Conservation (phyloP, 1,284 basidiomycete genomes). For the Ustanciosporium gigantosporum region DNA sequence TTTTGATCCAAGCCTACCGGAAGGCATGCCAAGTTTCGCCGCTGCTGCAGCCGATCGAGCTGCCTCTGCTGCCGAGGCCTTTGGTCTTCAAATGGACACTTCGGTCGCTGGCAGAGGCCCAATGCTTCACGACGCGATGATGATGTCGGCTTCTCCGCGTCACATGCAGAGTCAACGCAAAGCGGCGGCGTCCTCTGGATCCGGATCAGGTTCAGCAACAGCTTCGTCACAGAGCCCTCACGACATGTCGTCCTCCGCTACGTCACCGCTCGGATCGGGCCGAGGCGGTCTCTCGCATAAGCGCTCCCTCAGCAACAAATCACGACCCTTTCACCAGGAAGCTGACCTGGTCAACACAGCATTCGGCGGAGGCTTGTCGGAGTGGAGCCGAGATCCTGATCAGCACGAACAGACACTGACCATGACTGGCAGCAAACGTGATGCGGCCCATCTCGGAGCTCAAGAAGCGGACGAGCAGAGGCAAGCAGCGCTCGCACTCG, state of each 20-base stretch:
- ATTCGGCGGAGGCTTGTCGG: constrained; percentile 25
- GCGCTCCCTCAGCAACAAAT: constrained; percentile 26
- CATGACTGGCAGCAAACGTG: constrained; percentile 24
- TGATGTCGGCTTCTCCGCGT: constrained; percentile 21
- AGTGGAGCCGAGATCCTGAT: constrained; percentile 18
- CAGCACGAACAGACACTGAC: constrained; percentile 1
- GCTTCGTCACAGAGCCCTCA: constrained; percentile 36
- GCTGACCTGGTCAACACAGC: constrained; percentile 36
- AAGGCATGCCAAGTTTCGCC: constrained; percentile 53
- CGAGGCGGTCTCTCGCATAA: constrained; percentile 18
- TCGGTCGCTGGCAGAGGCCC: constrained; percentile 14
- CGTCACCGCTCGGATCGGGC: constrained; percentile 28
- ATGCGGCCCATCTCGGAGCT: constrained; percentile 20
- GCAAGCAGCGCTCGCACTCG: constrained; percentile 27
- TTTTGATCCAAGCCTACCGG: constrained; percentile 50
- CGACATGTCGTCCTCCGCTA: constrained; percentile 37
- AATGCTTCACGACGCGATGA: constrained; percentile 18
- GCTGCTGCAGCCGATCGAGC: constrained; percentile 40
- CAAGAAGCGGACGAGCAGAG: constrained; percentile 34
- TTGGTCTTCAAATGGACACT: constrained; percentile 23
- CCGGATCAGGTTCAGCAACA: constrained; percentile 32
- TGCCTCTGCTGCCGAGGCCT: constrained; percentile 22
- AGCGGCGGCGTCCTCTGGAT: constrained; percentile 21
- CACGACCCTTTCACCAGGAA: constrained; percentile 25
- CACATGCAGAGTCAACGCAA: constrained; percentile 21